Evolutionary conservation across 2,329 filamentous ascomycete genomes (phyloP).

Genomic region (Blastomyces silverae): DNA sequence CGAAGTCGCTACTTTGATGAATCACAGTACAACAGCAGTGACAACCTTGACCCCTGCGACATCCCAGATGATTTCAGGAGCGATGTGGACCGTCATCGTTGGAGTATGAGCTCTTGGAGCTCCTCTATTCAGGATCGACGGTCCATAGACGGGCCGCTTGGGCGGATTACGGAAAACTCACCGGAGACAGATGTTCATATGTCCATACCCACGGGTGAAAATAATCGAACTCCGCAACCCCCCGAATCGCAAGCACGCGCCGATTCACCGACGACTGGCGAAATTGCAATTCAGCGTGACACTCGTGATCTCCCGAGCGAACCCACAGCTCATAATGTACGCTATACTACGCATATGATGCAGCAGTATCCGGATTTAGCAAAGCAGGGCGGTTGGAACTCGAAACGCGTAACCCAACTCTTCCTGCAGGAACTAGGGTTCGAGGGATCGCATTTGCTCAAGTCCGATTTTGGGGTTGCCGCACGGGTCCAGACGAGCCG

Average conservation of each 20-base stretch:
- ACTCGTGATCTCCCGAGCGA: not conserved
- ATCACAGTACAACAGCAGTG: conserved; percentile 26
- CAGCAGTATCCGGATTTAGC: conserved; percentile 47
- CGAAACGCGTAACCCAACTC: conserved; percentile 50
- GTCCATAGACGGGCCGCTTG: conserved; percentile 32
- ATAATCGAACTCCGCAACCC: conserved; percentile 9
- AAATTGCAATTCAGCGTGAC: not conserved
- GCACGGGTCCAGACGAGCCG: conserved; percentile 17
- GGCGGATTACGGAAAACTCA: conserved; percentile 34
- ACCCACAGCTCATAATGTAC: not conserved
- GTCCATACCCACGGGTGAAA: conserved; percentile 12
- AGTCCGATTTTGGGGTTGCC: conserved; percentile 15
- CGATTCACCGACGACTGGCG: conserved; percentile 8
- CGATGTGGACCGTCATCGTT: conserved; percentile 28
- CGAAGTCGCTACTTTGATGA: conserved; percentile 40
- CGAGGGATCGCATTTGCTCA: conserved; percentile 23
- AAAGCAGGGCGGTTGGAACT: conserved; percentile 50
- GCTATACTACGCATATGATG: conserved; percentile 21
- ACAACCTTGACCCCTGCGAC: conserved; percentile 29
- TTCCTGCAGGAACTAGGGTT: conserved; percentile 46
- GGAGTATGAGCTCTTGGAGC: conserved; percentile 43
- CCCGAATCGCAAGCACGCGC: not conserved
- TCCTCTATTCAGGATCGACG: conserved; percentile 36
- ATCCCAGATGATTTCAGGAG: conserved; percentile 13
- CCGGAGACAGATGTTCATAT: conserved; percentile 21